Evolutionary conservation across 2,329 filamentous ascomycete genomes (phyloP), one percentile per base, ranked within the genome.

Genomic region (Zasmidium citrigriseum): DNA sequence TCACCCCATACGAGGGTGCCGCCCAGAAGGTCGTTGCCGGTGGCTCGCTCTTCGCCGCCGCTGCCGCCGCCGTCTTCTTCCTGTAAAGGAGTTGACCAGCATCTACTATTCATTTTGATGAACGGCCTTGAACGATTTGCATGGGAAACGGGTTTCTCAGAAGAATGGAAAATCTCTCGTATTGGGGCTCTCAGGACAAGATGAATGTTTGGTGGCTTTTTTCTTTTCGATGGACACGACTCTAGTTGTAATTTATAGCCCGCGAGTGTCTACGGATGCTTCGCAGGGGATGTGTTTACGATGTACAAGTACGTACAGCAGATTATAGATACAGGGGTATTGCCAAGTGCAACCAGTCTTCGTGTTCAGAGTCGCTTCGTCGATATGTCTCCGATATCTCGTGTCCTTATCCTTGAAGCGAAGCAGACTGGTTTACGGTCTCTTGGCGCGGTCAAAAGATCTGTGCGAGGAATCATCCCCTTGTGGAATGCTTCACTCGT

Each of bases 21-120:
- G 47, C 47, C 23, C 22, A 49, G 21, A 49, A 49, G 47, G 47
- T 27, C 47, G 18, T 49, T 5, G 47, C 47, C 10, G 47, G 47
- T 27, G 47, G 47, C 21, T 22, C n/a, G 14, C 21, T 49, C 47
- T 25, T 49, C 4, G 47, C 23, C 16, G 47, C 47, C 9, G 47
- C 22, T 14, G 22, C 27, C 24, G 47, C 47, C 23, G 47, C 47
- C 16, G 47, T 25, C 16, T n/a, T 49, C 22, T 25, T 49, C 22
- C n/a, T 49, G 22, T 49, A 49, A 49, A n/a, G 4, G 34, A 41
- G 7, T 7, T 7, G 7, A 34, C 27, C 7, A 34, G 7, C 27
- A 34, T 7, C 27, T 34, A 14, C 7, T 34, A 14, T 7, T 34
- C 7, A 34, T 14, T 41, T 41, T 41, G 34, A 41, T 41, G 4